Evolutionary conservation across 768 basidiomycete genomes (phyloP).

Genomic region (Mycena galericulata): DNA sequence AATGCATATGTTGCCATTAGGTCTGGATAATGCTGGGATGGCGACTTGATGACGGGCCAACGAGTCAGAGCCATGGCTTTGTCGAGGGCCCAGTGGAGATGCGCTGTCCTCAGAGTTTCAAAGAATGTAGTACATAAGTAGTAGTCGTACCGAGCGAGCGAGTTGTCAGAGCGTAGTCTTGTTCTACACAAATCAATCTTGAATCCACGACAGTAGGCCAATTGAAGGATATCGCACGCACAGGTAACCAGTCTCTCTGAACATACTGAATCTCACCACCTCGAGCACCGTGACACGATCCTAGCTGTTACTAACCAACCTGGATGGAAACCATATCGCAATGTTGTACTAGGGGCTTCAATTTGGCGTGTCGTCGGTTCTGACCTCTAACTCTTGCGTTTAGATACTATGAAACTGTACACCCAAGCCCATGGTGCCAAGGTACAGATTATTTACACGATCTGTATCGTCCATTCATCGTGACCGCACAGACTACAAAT

Average conservation of each 20-base stretch:
- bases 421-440: constrained; percentile 96
- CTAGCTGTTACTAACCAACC: constrained; percentile 78
- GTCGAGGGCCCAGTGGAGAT: too few relatives aligned
- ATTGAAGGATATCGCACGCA: constrained; percentile 77
- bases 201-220: constrained; percentile 80
- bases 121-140: too few relatives aligned
- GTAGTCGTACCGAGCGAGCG: too few relatives aligned
- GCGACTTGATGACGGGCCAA: too few relatives aligned
- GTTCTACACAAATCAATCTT: constrained; percentile 88
- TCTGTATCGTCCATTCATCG: not conserved
- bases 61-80: too few relatives aligned
- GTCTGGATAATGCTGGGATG: too few relatives aligned
- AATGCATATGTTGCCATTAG: too few relatives aligned
- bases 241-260: constrained; percentile 60
- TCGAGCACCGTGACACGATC: constrained; percentile 23
- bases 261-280: constrained; percentile 18
- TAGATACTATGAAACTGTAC: constrained; percentile 96
- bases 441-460: constrained; percentile 50
- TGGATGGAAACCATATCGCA: constrained; percentile 92
- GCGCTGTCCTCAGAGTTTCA: too few relatives aligned
- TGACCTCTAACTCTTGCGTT: constrained; percentile 17
- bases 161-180: constrained; percentile 87
- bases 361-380: not conserved
- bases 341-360: constrained; percentile 69
- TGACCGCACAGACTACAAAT: constrained; percentile 82